Percentiles rank a stretch among this genome's conserved stretches.
These are phyloP conservation scores for Teratosphaeria nubilosa DNA, from an alignment of 2,329 filamentous ascomycete genomes.

Conservation along the genomic window DNA sequence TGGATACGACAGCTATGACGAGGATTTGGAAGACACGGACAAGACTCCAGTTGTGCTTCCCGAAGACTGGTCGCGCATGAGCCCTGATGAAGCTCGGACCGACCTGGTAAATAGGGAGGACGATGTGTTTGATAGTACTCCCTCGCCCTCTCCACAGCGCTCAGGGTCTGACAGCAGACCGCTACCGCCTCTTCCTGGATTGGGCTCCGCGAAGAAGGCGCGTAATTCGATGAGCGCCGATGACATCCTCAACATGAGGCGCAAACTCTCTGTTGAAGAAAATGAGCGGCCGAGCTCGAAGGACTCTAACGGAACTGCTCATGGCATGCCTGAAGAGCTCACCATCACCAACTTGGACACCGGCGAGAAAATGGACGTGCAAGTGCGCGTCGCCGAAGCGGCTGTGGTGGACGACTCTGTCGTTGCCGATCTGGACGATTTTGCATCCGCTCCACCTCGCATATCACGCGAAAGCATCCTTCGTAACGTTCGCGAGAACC, in stretches of 20 bases:
- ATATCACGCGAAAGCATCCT: slow-evolving; percentile 93
- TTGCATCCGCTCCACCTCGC: slow-evolving; percentile 47
- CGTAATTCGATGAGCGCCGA: slow-evolving; percentile 60
- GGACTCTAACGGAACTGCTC: slow-evolving; percentile 38
- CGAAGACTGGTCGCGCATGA: slow-evolving; percentile 85
- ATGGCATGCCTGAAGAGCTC: slow-evolving; percentile 32
- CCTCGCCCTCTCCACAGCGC: slow-evolving; percentile 39
- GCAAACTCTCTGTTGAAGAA: slow-evolving; percentile 53
- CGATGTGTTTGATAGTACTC: slow-evolving; percentile 53
- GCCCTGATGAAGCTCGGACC: slow-evolving; percentile 50
- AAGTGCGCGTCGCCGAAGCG: slow-evolving; percentile 26
- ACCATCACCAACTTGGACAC: slow-evolving; percentile 21
- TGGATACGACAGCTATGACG: slow-evolving; percentile 74
- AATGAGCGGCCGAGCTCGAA: slow-evolving; percentile 14
- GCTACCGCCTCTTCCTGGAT: slow-evolving; percentile 60
- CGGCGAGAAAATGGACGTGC: slow-evolving; percentile 14
- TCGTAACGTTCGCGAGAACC: slow-evolving; percentile 64
- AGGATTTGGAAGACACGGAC: slow-evolving; percentile 85
- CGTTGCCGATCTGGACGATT: slow-evolving; percentile 20
- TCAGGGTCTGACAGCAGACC: slow-evolving; percentile 68
- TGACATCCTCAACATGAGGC: slow-evolving; percentile 67
- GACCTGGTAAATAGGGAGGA: slow-evolving; percentile 47
- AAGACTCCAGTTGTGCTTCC: slow-evolving; percentile 97
- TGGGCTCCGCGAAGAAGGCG: slow-evolving; percentile 53
- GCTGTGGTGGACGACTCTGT: not conserved